Percentiles rank a stretch among this genome's conserved stretches.
phyloP scores from a whole-genome alignment of 2,329 filamentous ascomycete species.

The Fusarium siculi region DNA sequence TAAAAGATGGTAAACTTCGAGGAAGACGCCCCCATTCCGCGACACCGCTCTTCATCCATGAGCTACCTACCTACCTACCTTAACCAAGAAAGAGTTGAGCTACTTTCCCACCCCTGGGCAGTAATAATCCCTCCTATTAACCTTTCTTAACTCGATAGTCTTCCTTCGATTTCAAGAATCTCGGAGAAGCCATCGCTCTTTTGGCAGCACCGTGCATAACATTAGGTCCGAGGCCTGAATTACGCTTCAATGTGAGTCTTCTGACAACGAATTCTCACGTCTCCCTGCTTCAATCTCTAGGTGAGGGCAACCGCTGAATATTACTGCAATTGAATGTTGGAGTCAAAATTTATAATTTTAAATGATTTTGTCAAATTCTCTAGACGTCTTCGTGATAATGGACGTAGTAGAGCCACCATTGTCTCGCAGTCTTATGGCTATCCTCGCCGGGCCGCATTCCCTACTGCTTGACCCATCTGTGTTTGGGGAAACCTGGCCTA shows the following conservation, averaged over 20 bases:
- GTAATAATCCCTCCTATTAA: neutral
- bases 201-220: neutral
- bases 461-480: neutral
- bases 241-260: neutral
- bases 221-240: neutral
- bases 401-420: neutral
- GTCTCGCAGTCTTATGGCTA: neutral
- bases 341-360: accelerated
- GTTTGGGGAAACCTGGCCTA: slow-evolving; percentile 3
- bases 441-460: neutral
- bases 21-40: slow-evolving; percentile 4
- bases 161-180: neutral
- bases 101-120: neutral
- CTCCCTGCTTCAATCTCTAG: neutral
- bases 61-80: neutral
- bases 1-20: neutral
- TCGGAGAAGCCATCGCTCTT: neutral
- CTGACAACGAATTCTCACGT: neutral
- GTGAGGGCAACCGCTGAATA: neutral
- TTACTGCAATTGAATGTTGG: neutral
- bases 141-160: neutral
- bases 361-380: neutral
- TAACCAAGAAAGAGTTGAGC: neutral
- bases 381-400: neutral
- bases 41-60: slow-evolving; percentile 24